These are phyloP conservation scores for Penicillium egyptiacum DNA, from an alignment of 495 filamentous ascomycete genomes.

Conservation along the genomic window DNA sequence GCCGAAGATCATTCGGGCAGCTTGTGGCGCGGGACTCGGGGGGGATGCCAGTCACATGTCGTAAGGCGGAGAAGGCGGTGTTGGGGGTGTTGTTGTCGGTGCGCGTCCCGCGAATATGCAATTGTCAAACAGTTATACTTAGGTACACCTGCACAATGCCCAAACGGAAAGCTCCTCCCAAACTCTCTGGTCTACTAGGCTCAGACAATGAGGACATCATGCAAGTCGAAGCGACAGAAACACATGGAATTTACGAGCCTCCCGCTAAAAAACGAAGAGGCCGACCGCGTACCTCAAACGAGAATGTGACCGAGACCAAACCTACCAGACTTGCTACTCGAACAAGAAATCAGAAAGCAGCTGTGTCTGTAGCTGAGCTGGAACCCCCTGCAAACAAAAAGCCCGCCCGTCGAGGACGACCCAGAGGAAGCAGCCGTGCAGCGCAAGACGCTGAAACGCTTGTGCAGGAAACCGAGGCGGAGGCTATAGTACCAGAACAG, in stretches of 20 bases:
- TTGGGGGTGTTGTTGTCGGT: conserved; percentile 23
- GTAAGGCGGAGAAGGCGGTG: conserved; percentile 20
- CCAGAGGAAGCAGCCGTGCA: conserved; percentile 38
- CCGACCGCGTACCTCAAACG: conserved; percentile 35
- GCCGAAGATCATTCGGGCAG: conserved; percentile 27
- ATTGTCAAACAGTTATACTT: background rate
- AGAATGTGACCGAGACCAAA: conserved; percentile 27
- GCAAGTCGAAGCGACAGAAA: conserved; percentile 25
- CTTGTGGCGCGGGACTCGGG: conserved; percentile 38
- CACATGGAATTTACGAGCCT: conserved; percentile 31
- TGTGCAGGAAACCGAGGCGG: conserved; percentile 6
- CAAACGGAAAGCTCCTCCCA: conserved; percentile 51
- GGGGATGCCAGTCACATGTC: conserved; percentile 31
- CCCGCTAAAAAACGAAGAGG: conserved; percentile 45
- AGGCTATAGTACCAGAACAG: conserved; percentile 8
- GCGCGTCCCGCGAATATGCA: conserved; percentile 12
- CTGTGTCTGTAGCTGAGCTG: conserved; percentile 33
- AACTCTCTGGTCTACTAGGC: conserved; percentile 62
- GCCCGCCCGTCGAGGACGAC: conserved; percentile 37
- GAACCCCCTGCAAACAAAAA: conserved; percentile 39
- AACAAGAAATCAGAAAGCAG: conserved; percentile 17
- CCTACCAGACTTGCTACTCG: conserved; percentile 14
- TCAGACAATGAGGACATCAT: conserved; percentile 67
- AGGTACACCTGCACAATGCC: conserved; percentile 46
- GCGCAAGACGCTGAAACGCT: conserved; percentile 30